These are phyloP conservation scores for Quercus mongolica DNA, from an alignment of 306 rosid genomes.

Conservation along the genomic window DNA sequence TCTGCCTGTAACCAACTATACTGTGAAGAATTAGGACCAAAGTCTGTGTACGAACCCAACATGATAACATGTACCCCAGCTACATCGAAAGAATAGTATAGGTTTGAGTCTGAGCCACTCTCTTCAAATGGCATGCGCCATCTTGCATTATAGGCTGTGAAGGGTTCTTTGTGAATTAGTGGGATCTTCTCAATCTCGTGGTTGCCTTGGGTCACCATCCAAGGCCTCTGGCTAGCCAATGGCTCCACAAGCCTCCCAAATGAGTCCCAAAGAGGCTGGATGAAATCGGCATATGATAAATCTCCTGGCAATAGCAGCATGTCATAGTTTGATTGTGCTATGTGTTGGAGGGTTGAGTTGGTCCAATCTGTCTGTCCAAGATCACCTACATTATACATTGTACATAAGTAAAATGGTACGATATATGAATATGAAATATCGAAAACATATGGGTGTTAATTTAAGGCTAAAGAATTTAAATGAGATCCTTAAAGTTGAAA, in stretches of 20 bases:
- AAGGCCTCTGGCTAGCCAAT: constrained; percentile 73
- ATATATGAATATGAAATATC: too few species aligned
- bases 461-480: too few species aligned
- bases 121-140: constrained; percentile 78
- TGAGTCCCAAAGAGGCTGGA: constrained; percentile 64
- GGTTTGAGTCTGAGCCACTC: constrained; percentile 74
- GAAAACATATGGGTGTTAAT: too few species aligned
- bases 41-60: constrained; percentile 80
- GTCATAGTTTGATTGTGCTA: constrained; percentile 52
- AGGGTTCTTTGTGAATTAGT: constrained; percentile 9
- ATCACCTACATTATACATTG: constrained; percentile 44
- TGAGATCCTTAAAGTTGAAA: too few species aligned
- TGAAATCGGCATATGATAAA: constrained; percentile 51
- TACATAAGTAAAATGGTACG: too few species aligned
- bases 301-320: constrained; percentile 82
- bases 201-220: constrained; percentile 95
- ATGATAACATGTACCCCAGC: constrained; percentile 78
- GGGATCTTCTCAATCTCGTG: constrained; percentile 72
- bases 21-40: constrained; percentile 45
- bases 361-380: constrained; percentile 96
- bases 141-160: constrained; percentile 80
- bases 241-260: constrained; percentile 78
- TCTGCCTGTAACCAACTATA: constrained; percentile 62
- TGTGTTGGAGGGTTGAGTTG: constrained; percentile 49
- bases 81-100: constrained; percentile 74